These are phyloP conservation scores for Blastocystis hominis DNA, from an alignment of 352 stramenopile species.

Conservation along the genomic window DNA sequence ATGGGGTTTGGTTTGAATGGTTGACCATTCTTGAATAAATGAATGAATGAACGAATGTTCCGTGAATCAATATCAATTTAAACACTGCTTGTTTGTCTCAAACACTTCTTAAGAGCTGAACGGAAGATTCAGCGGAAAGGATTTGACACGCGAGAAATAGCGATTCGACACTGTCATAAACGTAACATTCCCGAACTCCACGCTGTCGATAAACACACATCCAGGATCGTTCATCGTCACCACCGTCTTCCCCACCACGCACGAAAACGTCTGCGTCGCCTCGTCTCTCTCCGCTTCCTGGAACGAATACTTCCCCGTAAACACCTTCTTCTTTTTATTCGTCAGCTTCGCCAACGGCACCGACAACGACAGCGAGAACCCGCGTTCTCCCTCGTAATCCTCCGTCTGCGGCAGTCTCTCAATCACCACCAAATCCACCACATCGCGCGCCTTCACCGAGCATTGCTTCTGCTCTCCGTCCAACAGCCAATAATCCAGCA, in stretches of 20 bases:
- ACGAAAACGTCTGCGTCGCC: not conserved
- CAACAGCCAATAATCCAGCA: constrained; percentile 43
- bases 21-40: not conserved
- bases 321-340: constrained; percentile 9
- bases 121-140: constrained; percentile 30
- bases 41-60: not conserved
- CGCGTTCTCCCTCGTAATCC: not conserved
- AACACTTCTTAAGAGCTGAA: not conserved
- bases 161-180: constrained; percentile 30
- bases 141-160: not conserved
- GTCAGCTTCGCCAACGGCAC: not conserved
- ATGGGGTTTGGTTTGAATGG: not conserved
- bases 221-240: not conserved
- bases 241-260: constrained; percentile 8
- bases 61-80: not conserved
- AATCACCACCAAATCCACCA: not conserved
- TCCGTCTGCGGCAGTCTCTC: not conserved
- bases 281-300: not conserved
- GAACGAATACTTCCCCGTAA: constrained; percentile 7
- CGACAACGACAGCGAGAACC: not conserved
- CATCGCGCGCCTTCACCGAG: not conserved
- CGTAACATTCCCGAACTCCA: not conserved
- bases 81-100: not conserved
- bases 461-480: constrained; percentile 15
- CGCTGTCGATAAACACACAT: not conserved